Evolutionary conservation across 352 stramenopile species (phyloP), one percentile per base, ranked within the genome.

Genomic region (Pythium folliculosum): DNA sequence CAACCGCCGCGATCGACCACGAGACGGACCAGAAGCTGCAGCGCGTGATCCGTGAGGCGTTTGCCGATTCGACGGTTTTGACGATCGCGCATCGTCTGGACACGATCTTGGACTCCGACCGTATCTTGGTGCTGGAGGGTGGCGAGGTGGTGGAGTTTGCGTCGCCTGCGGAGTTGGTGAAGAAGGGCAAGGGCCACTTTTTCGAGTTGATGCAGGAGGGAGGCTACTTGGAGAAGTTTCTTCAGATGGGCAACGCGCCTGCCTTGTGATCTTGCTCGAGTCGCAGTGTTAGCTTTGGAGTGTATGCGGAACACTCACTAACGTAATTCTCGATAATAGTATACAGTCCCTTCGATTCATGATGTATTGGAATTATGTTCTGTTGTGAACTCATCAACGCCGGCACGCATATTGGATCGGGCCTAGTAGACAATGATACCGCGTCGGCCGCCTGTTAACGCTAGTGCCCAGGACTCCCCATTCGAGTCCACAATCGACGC

Each of bases 41-140:
- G 64, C 65, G 72, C 6, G 91, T 86, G 52, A 93, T 97, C 61
- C 77, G 89, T 43, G 68, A 88, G 48, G 91, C 97, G 37, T 98
- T 98, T 77, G 60, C 53, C 7, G 75, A 90, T 23, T 80, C 82
- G 22, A 98, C 95, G 19, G 80, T 97, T 22, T 63, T 99, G 8
- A 98, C 94, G 12, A 98, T 99, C 65, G 95, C 96, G 8, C 95
- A 98, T 73, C 75, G 95, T 22, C 73, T 98, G 10, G 86, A 96
- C 54, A 98, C 92, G 5, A 95, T 98, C 60, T 79, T 97, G 69
- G 89, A 97, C 49, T 92, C 78, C 64, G 93, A 98, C 59, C 77
- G 80, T n/a, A 79, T 98, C 19, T 63, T 98, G 23, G 91, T 98
- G 55, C 71, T 98, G 64, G 80, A 94, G 60, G 76, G 90, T 57